Conservation (phyloP, 306 rosid genomes). For the Prunus campanulata region DNA sequence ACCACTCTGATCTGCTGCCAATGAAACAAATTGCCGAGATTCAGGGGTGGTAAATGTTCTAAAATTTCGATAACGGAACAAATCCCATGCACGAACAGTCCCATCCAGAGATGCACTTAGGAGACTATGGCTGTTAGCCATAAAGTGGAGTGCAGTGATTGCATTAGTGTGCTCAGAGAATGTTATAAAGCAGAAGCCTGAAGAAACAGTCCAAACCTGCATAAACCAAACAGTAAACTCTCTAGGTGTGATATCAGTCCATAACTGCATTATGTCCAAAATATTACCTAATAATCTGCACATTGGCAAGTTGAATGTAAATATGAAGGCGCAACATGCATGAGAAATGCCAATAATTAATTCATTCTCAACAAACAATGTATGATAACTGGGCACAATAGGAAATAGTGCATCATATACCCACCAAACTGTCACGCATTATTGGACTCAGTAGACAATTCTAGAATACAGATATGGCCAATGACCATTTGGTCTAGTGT, state of each 20-base stretch:
- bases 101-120: slow-evolving; percentile 97
- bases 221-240: slow-evolving; percentile 27
- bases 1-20: slow-evolving; percentile 92
- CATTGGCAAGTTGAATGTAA: not conserved
- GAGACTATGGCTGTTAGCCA: slow-evolving; percentile 70
- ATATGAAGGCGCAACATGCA: not conserved
- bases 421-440: not conserved
- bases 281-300: not conserved
- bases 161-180: slow-evolving; percentile 89
- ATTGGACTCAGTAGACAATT: not conserved
- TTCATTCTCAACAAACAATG: not conserved
- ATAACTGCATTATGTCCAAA: not conserved
- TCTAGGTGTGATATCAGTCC: not conserved
- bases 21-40: slow-evolving; percentile 80
- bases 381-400: not conserved
- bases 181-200: slow-evolving; percentile 89
- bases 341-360: not conserved
- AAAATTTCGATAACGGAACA: slow-evolving; percentile 81
- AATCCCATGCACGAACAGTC: slow-evolving; percentile 96
- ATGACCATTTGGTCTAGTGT: not conserved
- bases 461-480: not conserved
- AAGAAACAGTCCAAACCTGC: slow-evolving; percentile 86
- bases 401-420: not conserved
- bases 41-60: slow-evolving; percentile 74
- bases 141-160: slow-evolving; percentile 85